Percentiles rank a stretch among this genome's conserved stretches.
Evolutionary conservation across 352 stramenopile genomes (phyloP).

Genomic region (Phytophthora citrophthora): DNA sequence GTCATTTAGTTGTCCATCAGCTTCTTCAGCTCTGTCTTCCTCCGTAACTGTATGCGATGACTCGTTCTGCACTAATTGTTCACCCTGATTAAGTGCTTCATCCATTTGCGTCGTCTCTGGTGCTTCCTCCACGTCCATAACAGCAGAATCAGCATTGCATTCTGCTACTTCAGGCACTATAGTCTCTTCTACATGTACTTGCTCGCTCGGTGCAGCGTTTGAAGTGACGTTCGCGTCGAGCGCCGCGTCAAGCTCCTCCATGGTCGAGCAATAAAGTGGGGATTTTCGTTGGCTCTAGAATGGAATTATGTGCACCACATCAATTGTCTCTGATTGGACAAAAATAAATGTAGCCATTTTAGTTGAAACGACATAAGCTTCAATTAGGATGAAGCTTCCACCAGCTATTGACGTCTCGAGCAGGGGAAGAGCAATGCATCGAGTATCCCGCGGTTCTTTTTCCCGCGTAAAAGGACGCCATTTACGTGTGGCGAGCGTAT

Average conservation of each 20-base stretch:
- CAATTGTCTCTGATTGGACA: constrained; percentile 10
- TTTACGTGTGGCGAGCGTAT: constrained; percentile 36
- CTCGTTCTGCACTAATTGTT: constrained; percentile 2
- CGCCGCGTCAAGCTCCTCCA: constrained; percentile 25
- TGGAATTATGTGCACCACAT: constrained; percentile 13
- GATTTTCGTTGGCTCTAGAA: constrained; percentile 7
- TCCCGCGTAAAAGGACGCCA: constrained; percentile 32
- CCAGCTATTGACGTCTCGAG: not conserved
- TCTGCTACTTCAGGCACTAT: not conserved
- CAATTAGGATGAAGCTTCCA: not conserved
- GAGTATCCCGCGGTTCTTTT: constrained; percentile 61
- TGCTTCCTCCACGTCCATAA: not conserved
- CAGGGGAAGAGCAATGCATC: constrained; percentile 1
- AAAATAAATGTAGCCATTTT: constrained; percentile 28
- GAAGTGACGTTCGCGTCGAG: not conserved
- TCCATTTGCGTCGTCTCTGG: constrained; percentile 11
- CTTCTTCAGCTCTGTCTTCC: not conserved
- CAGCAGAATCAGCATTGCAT: not conserved
- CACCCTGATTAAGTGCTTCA: constrained; percentile 1
- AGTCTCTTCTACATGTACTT: not conserved
- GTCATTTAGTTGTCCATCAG: constrained; percentile 1
- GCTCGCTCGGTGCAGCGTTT: not conserved
- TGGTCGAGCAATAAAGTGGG: constrained; percentile 20
- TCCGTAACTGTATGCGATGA: not conserved
- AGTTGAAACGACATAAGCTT: constrained; percentile 10